Evolutionary conservation across 1,139 yeast genomes (phyloP).

Genomic region (Yamadazyma conglobata): DNA sequence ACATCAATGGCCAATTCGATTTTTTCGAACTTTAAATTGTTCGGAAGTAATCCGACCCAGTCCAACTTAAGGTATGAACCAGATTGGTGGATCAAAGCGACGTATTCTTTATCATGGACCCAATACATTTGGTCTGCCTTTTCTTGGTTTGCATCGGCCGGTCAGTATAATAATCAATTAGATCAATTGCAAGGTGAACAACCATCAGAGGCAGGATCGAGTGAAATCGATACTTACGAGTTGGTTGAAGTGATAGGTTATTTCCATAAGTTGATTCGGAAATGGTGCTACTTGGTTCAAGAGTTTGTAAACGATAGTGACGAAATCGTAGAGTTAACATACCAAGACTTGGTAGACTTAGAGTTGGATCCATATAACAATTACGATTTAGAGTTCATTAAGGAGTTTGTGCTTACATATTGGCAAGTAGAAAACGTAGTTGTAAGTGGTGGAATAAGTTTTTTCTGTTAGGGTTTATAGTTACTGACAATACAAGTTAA

Average conservation of each 20-base stretch:
- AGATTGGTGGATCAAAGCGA: slow-evolving; percentile 45
- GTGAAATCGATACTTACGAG: slow-evolving; percentile 5
- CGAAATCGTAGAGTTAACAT: slow-evolving; percentile 33
- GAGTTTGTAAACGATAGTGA: slow-evolving; percentile 30
- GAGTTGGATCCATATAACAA: slow-evolving; percentile 70
- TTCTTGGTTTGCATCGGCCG: slow-evolving; percentile 86
- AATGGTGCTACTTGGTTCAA: slow-evolving; percentile 38
- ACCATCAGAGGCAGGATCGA: not conserved
- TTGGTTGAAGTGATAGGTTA: slow-evolving; percentile 46
- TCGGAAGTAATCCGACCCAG: slow-evolving; percentile 4
- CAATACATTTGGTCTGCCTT: slow-evolving; percentile 70
- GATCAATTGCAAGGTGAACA: slow-evolving; percentile 8
- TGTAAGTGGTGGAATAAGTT: slow-evolving; percentile 13
- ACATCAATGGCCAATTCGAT: slow-evolving; percentile 11
- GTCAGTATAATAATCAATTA: slow-evolving; percentile 39
- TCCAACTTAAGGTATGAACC: slow-evolving; percentile 24
- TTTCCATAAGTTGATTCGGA: slow-evolving; percentile 51
- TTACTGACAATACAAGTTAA: too few species aligned
- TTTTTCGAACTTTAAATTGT: slow-evolving; percentile 13
- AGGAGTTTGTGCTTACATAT: slow-evolving; percentile 42
- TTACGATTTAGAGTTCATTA: slow-evolving; percentile 55
- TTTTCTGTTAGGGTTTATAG: slow-evolving; percentile 13
- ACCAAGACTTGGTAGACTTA: slow-evolving; percentile 63
- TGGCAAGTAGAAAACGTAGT: slow-evolving; percentile 25
- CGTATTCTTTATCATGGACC: slow-evolving; percentile 58